Evolutionary conservation across 208 protist species (phyloP), one percentile per base, ranked within the genome.

Genomic region (Leishmania amazonensis): DNA sequence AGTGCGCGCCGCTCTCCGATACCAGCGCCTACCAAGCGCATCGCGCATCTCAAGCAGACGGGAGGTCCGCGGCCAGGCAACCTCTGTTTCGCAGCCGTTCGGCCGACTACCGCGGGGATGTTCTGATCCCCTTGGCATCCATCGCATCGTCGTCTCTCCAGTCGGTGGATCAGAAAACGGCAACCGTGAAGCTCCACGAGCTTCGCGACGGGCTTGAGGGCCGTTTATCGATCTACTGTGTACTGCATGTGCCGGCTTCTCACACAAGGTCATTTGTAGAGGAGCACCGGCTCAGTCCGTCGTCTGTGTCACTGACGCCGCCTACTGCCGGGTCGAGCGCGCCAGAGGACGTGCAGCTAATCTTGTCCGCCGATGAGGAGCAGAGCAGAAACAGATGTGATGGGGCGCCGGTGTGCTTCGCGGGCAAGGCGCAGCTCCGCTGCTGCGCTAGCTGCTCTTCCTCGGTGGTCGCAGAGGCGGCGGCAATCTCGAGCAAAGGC

Each of bases 181-280:
- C 7, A 13, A 1, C n/a, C 9, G 75, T 45, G 53, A 78, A 40
- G 40, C 42, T 72, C 13, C 73, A 42, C 35, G 75, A 90, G 9
- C 83, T 92, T 15, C 72, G 83, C 2, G 49, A 15, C 0, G 84
- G 77, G 0, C 31, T 95, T 35, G 87, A 91, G 64, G 67, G 81
- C 35, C 84, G 92, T 6, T 81, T 95, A 0, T 91, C 87, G 31
- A 45, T 75, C 64, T 91, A 91, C 72, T 89, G 78, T 58, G 76
- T 93, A 17, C 28, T 91, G 28, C 88, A 94, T 67, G 70, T 79
- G n/a, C 85, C 81, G 5, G n/a, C 28, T 9, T 3, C 45, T 9
- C 67, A 19, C 1, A 28, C 75, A 8, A 58, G 57, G 9, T 17
- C 65, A 0, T 86, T 86, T 64, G 78, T 68, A 17, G 38, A 70